Percentiles rank a stretch among this genome's conserved stretches.
Conservation (phyloP, 306 rosid species). For the Casuarina equisetifolia region DNA sequence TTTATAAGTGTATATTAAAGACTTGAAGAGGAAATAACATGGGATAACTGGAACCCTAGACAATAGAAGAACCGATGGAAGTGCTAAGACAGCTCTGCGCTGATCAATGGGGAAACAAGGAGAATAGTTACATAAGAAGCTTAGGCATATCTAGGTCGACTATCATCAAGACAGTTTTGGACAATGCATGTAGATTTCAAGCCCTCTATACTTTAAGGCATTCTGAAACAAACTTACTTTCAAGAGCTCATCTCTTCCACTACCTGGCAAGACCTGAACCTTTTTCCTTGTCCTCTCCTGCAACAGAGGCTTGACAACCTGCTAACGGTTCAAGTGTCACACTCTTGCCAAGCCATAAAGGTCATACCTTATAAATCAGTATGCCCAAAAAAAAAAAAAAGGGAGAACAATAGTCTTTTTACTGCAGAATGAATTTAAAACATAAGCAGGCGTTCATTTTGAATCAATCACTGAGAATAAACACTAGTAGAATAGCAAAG, state of each 20-base stretch:
- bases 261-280: conserved; percentile 77
- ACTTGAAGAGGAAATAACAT: background rate
- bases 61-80: background rate
- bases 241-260: conserved; percentile 86
- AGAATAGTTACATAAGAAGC: background rate
- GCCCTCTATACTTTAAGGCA: background rate
- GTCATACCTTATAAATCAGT: background rate
- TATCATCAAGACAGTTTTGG: background rate
- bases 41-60: background rate
- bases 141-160: background rate
- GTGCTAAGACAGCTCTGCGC: background rate
- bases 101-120: background rate
- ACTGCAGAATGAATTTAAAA: background rate
- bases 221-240: conserved; percentile 45
- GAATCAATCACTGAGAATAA: conserved; percentile 5
- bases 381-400: background rate
- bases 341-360: conserved; percentile 5
- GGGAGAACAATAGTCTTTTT: no score
- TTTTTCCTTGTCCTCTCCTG: conserved; percentile 94
- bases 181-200: background rate
- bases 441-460: conserved; percentile 4
- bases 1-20: background rate
- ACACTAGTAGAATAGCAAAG: background rate
- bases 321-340: conserved; percentile 24
- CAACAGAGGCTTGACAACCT: conserved; percentile 97